Evolutionary conservation across 2,329 filamentous ascomycete species (phyloP).

Genomic region (Fusarium pininemorale): DNA sequence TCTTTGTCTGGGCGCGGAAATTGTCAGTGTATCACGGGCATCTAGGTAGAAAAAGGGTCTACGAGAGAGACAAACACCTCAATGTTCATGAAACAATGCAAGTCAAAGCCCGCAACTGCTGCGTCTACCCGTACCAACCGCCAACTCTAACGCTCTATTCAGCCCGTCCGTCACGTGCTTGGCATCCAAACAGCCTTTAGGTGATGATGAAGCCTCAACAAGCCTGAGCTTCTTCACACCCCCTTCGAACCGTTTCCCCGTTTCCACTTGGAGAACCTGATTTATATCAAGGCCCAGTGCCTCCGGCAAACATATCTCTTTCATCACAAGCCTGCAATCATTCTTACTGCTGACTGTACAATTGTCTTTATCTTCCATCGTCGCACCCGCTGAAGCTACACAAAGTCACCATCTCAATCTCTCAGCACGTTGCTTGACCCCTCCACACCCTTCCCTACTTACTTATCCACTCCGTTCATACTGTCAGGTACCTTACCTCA

Average conservation of each 20-base stretch:
- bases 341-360: background rate
- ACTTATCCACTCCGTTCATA: background rate
- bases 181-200: background rate
- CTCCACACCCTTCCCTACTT: slow-evolving; percentile 6
- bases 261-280: slow-evolving; percentile 1
- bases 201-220: slow-evolving; percentile 9
- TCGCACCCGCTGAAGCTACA: slow-evolving; percentile 3
- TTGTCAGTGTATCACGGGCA: slow-evolving; percentile 3
- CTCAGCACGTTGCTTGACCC: background rate
- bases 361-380: background rate
- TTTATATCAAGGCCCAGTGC: slow-evolving; percentile 24
- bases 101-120: slow-evolving; percentile 13
- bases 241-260: slow-evolving; percentile 1
- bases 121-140: slow-evolving; percentile 17
- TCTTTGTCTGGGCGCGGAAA: background rate
- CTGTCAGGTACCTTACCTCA: slow-evolving; percentile 13
- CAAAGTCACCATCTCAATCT: slow-evolving; percentile 3
- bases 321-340: background rate
- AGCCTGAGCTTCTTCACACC: slow-evolving; percentile 14
- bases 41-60: background rate
- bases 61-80: background rate
- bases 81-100: slow-evolving; percentile 9
- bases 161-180: slow-evolving; percentile 35
- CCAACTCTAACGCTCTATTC: slow-evolving; percentile 23
- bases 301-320: background rate